A percentile compares a stretch with the other conserved stretches of the same genome.
Conservation (phyloP, 139 green algal genomes). For the Trebouxia sp. region DNA sequence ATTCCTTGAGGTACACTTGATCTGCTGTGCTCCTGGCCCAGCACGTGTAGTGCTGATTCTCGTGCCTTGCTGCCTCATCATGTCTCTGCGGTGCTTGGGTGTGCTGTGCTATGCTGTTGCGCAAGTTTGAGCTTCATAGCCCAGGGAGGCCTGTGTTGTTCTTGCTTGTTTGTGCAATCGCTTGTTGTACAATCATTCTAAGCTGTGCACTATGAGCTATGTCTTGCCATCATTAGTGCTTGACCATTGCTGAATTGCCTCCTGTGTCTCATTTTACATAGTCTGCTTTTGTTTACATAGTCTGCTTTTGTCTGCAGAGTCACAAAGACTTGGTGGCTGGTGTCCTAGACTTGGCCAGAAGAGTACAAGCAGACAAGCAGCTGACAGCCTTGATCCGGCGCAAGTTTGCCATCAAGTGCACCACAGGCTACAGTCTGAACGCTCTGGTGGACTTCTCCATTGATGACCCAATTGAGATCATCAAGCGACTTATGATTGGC, state of each 20-base stretch:
- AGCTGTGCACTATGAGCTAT: too few species aligned
- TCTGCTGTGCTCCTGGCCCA: background rate
- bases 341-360: constrained; percentile 70
- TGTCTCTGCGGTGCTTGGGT: too few species aligned
- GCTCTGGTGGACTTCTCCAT: constrained; percentile 94
- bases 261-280: background rate
- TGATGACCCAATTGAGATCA: constrained; percentile 93
- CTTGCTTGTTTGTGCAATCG: too few species aligned
- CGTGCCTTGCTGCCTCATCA: background rate
- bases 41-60: background rate
- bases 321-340: constrained; percentile 78
- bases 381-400: constrained; percentile 88
- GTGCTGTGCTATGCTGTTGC: too few species aligned
- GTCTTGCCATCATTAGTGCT: background rate
- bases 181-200: too few species aligned
- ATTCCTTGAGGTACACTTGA: constrained; percentile 74
- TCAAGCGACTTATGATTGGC: constrained; percentile 95
- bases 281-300: background rate
- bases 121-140: too few species aligned
- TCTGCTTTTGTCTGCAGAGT: constrained; percentile 40
- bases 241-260: background rate
- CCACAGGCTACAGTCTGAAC: constrained; percentile 89
- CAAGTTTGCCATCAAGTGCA: constrained; percentile 99
- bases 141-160: too few species aligned
- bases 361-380: constrained; percentile 81